Evolutionary conservation across 257 asterid species (phyloP).

Genomic region (Verbena officinalis): DNA sequence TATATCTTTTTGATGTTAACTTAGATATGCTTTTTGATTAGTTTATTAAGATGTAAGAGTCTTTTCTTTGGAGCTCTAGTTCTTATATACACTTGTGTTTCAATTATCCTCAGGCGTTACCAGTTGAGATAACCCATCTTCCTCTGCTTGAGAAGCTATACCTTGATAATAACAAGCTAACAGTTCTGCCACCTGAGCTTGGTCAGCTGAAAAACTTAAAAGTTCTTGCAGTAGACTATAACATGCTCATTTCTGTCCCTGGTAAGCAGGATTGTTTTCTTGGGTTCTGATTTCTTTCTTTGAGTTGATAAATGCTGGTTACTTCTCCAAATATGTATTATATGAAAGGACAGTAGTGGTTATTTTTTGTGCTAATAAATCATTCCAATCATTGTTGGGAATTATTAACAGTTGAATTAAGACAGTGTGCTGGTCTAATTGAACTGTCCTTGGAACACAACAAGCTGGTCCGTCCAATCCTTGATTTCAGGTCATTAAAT

Average conservation of each 20-base stretch:
- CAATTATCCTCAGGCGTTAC: constrained; percentile 61
- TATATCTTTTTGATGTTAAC: constrained; percentile 12
- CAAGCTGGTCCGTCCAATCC: constrained; percentile 97
- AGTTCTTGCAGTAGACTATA: constrained; percentile 92
- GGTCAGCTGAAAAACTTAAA: constrained; percentile 84
- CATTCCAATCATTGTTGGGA: constrained; percentile 32
- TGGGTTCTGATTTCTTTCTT: constrained; percentile 2
- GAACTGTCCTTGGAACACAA: constrained; percentile 99
- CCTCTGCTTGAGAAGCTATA: constrained; percentile 92
- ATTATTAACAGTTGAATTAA: constrained; percentile 74
- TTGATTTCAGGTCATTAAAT: constrained; percentile 91
- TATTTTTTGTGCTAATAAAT: constrained; percentile 30
- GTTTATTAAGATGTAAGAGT: constrained; percentile 19
- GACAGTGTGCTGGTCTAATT: constrained; percentile 80
- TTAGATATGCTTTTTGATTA: constrained; percentile 20
- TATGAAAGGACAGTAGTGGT: constrained; percentile 1
- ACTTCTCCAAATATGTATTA: constrained; percentile 1
- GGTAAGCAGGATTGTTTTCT: constrained; percentile 56
- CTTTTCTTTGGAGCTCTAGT: constrained; percentile 22
- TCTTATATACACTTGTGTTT: constrained; percentile 34
- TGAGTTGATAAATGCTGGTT: constrained; percentile 22
- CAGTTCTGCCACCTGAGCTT: constrained; percentile 93
- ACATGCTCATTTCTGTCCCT: constrained; percentile 86
- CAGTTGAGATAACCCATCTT: constrained; percentile 84
- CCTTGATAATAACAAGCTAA: constrained; percentile 87